phyloP scores from a whole-genome alignment of 345 rosid genomes.

The Citrus mangshanensis region DNA sequence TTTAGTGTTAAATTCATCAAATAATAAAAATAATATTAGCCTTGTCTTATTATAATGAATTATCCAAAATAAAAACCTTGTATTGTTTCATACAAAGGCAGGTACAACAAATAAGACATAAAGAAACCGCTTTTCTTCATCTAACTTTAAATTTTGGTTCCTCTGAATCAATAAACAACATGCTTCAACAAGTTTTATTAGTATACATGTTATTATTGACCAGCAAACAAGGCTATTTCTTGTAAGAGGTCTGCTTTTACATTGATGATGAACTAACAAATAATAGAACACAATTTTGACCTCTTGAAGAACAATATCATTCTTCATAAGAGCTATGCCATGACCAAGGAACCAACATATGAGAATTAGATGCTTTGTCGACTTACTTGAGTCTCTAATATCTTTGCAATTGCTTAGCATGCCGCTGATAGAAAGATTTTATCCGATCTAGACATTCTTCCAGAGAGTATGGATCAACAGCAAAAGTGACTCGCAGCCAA shows the following conservation, averaged over 20 bases:
- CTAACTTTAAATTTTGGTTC: background rate
- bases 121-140: background rate
- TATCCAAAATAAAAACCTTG: background rate
- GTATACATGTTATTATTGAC: background rate
- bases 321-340: background rate
- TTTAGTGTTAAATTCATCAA: background rate
- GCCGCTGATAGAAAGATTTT: conserved; percentile 63
- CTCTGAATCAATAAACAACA: background rate
- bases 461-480: conserved; percentile 60
- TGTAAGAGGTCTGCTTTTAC: background rate
- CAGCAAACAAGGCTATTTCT: background rate
- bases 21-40: background rate
- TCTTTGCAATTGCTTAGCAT: conserved; percentile 34
- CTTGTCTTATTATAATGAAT: background rate
- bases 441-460: conserved; percentile 73
- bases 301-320: background rate
- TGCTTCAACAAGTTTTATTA: background rate
- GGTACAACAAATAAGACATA: background rate
- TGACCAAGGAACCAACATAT: background rate
- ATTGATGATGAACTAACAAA: background rate
- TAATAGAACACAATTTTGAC: background rate
- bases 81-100: background rate
- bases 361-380: background rate
- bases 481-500: conserved; percentile 85
- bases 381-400: conserved; percentile 2